Evolutionary conservation across 148 eudicot genomes (phyloP).

Genomic region (Vaccinium vitisidaea): DNA sequence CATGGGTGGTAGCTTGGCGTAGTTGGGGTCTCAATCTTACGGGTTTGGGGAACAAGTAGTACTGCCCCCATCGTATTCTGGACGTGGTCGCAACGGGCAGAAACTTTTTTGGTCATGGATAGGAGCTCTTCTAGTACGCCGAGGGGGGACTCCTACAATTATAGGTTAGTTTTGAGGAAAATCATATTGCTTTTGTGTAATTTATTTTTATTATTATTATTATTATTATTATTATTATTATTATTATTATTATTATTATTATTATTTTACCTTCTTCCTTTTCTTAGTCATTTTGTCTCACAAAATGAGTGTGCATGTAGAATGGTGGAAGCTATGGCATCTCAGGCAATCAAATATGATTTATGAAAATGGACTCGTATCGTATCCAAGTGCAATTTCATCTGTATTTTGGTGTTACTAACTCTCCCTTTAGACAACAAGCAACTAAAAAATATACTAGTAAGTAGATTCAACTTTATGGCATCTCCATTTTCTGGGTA

Average conservation of each 20-base stretch:
- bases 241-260: too few species aligned
- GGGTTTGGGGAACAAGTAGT: too few species aligned
- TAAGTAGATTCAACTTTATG: too few species aligned
- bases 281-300: neutral
- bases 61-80: neutral
- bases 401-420: neutral
- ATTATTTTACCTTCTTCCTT: neutral
- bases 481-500: too few species aligned
- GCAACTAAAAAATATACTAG: too few species aligned
- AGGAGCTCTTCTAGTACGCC: neutral
- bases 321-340: neutral
- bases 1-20: too few species aligned
- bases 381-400: neutral
- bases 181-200: neutral
- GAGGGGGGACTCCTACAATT: neutral
- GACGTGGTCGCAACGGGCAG: neutral
- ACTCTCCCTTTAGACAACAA: neutral
- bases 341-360: neutral
- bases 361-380: neutral
- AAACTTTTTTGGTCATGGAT: neutral
- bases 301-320: neutral
- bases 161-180: neutral
- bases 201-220: too few species aligned
- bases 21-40: too few species aligned
- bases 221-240: too few species aligned